Percentiles rank a stretch among this genome's conserved stretches.
phyloP scores from a whole-genome alignment of 805 yeast genomes.

The Trichomonascus vanleenenianus region DNA sequence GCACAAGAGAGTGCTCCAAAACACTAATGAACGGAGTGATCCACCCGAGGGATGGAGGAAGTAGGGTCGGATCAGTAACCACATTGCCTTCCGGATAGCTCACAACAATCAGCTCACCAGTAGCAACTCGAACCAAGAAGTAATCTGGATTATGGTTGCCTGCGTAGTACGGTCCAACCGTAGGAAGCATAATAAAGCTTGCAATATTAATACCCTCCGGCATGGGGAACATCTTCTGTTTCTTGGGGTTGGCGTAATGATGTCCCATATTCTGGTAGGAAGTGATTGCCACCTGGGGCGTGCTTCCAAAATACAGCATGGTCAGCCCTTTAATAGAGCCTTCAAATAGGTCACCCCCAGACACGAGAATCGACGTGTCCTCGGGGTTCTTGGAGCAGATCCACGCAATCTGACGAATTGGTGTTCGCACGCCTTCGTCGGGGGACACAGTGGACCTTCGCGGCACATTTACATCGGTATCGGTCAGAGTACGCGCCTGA shows the following conservation, averaged over 20 bases:
- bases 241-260: constrained; percentile 56
- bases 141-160: constrained; percentile 74
- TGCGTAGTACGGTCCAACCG: constrained; percentile 63
- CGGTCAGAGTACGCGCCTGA: constrained; percentile 66
- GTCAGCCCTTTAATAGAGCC: constrained; percentile 36
- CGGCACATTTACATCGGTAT: constrained; percentile 54
- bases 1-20: constrained; percentile 47
- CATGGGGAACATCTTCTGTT: constrained; percentile 50
- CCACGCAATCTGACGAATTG: constrained; percentile 60
- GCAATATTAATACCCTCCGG: constrained; percentile 38
- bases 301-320: constrained; percentile 62
- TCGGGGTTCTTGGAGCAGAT: constrained; percentile 74
- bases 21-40: constrained; percentile 63
- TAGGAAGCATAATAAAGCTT: constrained; percentile 46
- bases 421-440: constrained; percentile 27
- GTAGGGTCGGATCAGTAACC: constrained; percentile 45
- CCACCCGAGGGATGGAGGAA: constrained; percentile 79
- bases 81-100: constrained; percentile 49
- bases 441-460: constrained; percentile 18
- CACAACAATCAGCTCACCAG: constrained; percentile 59
- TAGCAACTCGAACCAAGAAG: constrained; percentile 48
- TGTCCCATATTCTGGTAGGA: constrained; percentile 77
- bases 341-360: constrained; percentile 54
- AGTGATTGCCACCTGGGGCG: constrained; percentile 72
- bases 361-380: constrained; percentile 60